Evolutionary conservation across 108 stramenopile species (phyloP).

Genomic region (Cafeteria roenbergensis): DNA sequence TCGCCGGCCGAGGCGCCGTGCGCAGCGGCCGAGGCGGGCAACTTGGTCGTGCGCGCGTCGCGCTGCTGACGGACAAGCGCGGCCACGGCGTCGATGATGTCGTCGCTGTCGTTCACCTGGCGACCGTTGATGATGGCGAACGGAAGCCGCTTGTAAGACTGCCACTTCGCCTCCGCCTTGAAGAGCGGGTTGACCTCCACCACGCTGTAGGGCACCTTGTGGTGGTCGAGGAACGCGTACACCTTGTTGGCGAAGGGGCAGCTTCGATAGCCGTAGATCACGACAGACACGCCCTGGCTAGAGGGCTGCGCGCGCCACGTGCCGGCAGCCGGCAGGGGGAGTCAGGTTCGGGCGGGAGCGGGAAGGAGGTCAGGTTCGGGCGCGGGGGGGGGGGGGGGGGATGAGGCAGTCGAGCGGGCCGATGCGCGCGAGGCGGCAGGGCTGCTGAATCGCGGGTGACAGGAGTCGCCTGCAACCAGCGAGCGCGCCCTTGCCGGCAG

Average conservation of each 20-base stretch:
- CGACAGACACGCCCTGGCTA: too few relatives aligned
- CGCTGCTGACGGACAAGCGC: background rate
- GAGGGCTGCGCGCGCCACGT: too few relatives aligned
- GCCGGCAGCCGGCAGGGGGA: too few relatives aligned
- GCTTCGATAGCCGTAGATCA: constrained; percentile 67
- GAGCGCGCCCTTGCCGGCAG: too few relatives aligned
- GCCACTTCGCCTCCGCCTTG: constrained; percentile 58
- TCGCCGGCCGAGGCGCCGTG: constrained; percentile 35
- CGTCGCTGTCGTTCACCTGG: constrained; percentile 51
- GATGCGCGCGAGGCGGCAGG: too few relatives aligned
- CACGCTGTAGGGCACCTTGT: constrained; percentile 34
- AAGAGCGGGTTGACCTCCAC: constrained; percentile 83
- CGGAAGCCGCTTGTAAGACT: constrained; percentile 70
- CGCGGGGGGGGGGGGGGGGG: too few relatives aligned
- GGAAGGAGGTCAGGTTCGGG: too few relatives aligned
- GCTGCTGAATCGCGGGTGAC: too few relatives aligned
- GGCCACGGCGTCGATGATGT: constrained; percentile 42
- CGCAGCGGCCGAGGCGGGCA: background rate
- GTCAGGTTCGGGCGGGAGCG: too few relatives aligned
- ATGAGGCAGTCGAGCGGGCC: too few relatives aligned
- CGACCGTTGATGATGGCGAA: constrained; percentile 48
- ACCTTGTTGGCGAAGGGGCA: constrained; percentile 80
- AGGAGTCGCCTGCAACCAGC: too few relatives aligned
- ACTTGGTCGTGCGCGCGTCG: constrained; percentile 18
- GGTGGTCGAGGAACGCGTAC: constrained; percentile 55